Evolutionary conservation across 2,329 filamentous ascomycete genomes (phyloP).

Genomic region (Lomentospora prolificans): DNA sequence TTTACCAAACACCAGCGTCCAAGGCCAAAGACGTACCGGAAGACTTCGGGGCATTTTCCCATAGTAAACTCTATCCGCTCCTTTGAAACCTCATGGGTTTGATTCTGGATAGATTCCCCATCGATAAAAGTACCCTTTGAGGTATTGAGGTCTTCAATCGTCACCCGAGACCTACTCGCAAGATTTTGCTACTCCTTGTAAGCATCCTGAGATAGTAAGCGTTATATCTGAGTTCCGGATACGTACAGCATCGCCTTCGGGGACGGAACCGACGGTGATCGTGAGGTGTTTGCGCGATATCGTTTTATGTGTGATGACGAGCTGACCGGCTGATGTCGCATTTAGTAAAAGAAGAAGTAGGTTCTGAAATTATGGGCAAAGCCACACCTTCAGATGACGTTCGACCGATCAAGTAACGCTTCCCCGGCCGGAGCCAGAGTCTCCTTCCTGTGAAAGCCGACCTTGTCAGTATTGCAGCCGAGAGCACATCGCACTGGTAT

Average conservation of each 20-base stretch:
- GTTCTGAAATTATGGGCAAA: not conserved
- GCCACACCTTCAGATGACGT: constrained; percentile 54
- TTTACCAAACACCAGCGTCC: not conserved
- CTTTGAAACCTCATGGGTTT: constrained; percentile 40
- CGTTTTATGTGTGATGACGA: constrained; percentile 46
- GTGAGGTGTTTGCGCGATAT: constrained; percentile 85
- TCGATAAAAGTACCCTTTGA: constrained; percentile 78
- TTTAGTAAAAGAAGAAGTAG: constrained; percentile 3
- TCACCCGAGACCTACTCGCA: constrained; percentile 57
- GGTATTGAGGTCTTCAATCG: constrained; percentile 69
- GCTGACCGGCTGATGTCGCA: constrained; percentile 2
- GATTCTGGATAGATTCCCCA: constrained; percentile 57
- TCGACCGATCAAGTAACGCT: constrained; percentile 76
- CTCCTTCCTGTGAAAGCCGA: constrained; percentile 15
- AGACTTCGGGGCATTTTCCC: constrained; percentile 57
- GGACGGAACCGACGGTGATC: constrained; percentile 59
- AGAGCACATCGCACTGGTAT: too few relatives aligned
- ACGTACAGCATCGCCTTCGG: constrained; percentile 56
- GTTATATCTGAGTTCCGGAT: too few relatives aligned
- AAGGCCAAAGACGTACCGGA: constrained; percentile 34
- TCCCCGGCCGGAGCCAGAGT: constrained; percentile 78
- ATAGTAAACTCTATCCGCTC: constrained; percentile 58
- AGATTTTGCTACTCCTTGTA: constrained; percentile 42
- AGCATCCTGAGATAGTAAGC: not conserved
- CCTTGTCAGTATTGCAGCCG: not conserved